Evolutionary conservation across 1,284 basidiomycete species (phyloP).

Genomic region (Thecaphora frezii): DNA sequence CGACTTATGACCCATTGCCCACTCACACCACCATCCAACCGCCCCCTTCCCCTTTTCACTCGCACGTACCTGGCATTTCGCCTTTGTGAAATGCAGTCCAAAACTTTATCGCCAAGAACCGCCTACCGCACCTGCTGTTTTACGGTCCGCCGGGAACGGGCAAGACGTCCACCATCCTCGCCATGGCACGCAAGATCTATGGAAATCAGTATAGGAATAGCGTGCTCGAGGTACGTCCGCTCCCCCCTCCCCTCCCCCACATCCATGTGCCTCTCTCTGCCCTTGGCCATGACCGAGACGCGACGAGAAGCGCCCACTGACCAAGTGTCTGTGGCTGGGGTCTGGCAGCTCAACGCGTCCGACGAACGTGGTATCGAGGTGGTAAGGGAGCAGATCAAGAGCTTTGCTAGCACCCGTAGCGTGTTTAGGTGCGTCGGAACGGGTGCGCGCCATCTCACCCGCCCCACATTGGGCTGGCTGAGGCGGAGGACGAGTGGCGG

Average conservation of each 20-base stretch:
- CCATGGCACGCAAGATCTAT: constrained; percentile 90
- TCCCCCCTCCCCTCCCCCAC: no score
- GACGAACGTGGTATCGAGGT: constrained; percentile 98
- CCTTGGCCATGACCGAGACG: neutral
- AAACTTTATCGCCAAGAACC: constrained; percentile 91
- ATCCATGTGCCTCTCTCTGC: neutral
- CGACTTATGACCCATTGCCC: neutral
- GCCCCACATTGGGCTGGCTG: no score
- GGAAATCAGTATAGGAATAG: constrained; percentile 79
- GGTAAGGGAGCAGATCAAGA: constrained; percentile 96
- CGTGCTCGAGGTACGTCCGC: constrained; percentile 79
- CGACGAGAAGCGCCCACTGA: neutral
- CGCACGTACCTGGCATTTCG: neutral
- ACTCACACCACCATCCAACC: neutral
- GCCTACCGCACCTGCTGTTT: constrained; percentile 91
- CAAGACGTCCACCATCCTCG: constrained; percentile 96
- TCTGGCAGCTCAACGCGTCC: constrained; percentile 81
- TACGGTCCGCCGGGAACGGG: constrained; percentile 97
- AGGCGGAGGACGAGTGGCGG: no score
- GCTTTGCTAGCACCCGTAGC: constrained; percentile 93
- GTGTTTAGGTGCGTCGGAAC: constrained; percentile 66
- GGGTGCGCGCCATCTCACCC: no score
- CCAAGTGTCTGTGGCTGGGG: neutral
- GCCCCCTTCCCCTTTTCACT: neutral
- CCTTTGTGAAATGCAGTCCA: constrained; percentile 33